Evolutionary conservation across 2,329 filamentous ascomycete species (phyloP).

Genomic region (Triangularia setosa): DNA sequence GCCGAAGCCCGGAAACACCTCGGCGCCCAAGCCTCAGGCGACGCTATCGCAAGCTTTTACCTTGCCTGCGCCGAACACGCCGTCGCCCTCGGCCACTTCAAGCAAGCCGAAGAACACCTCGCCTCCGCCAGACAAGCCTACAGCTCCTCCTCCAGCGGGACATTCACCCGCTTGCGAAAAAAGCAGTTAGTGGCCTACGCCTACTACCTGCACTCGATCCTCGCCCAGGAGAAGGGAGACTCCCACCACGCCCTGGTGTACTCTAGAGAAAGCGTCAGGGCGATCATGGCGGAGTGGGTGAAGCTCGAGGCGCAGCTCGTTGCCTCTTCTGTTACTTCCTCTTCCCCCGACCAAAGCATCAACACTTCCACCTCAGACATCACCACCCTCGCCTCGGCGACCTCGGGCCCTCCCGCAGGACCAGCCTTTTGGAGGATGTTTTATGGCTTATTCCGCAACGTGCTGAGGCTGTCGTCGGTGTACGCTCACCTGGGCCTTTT

Average conservation of each 20-base stretch:
- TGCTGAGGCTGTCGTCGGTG: conserved; percentile 70
- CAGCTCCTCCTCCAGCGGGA: conserved; percentile 23
- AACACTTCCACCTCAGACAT: conserved; percentile 28
- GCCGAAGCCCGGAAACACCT: conserved; percentile 52
- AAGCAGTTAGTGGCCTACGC: conserved; percentile 57
- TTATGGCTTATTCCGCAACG: conserved; percentile 64
- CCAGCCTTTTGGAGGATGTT: conserved; percentile 79
- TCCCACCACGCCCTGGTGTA: conserved; percentile 54
- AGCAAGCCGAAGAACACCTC: conserved; percentile 52
- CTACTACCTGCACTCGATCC: conserved; percentile 59
- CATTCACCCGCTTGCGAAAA: conserved; percentile 27
- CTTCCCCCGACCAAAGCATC: conserved; percentile 21
- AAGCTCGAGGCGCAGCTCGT: conserved; percentile 42
- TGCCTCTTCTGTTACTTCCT: conserved; percentile 15
- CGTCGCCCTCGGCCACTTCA: conserved; percentile 60
- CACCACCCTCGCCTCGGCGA: conserved; percentile 21
- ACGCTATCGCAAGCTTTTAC: conserved; percentile 53
- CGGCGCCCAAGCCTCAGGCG: conserved; percentile 34
- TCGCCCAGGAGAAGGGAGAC: conserved; percentile 60
- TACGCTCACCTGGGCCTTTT: conserved; percentile 84
- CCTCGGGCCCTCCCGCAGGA: conserved; percentile 42
- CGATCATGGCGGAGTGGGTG: conserved; percentile 53
- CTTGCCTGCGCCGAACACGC: conserved; percentile 72
- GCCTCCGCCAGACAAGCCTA: conserved; percentile 39
- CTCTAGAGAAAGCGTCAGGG: conserved; percentile 55